A percentile compares a stretch with the other conserved stretches of the same genome.
phyloP scores from a whole-genome alignment of 176 grass and related monocot species.

The Eragrostis nindensis region DNA sequence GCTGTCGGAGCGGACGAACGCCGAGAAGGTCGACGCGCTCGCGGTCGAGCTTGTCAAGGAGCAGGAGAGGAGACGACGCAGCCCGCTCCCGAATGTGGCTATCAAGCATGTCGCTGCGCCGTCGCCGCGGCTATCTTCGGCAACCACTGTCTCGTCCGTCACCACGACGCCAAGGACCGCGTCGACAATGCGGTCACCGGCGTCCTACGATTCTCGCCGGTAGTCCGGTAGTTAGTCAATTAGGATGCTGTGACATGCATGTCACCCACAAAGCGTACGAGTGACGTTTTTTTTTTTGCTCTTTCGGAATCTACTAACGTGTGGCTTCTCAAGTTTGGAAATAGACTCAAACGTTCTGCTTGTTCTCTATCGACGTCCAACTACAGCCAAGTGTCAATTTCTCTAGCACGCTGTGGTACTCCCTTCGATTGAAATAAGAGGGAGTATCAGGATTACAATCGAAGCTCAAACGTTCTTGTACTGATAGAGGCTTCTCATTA shows the following conservation, averaged over 20 bases:
- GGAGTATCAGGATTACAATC: too few species aligned
- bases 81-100: conserved; percentile 58
- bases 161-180: conserved; percentile 35
- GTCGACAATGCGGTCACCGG: conserved; percentile 51
- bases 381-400: neutral
- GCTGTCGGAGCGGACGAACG: conserved; percentile 59
- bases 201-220: conserved; percentile 40
- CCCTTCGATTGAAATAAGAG: too few species aligned
- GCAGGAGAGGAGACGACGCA: conserved; percentile 54
- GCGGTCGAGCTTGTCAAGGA: conserved; percentile 66
- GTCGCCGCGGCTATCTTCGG: conserved; percentile 58
- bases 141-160: conserved; percentile 43
- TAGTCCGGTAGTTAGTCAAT: neutral
- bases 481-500: too few species aligned
- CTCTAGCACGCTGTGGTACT: neutral
- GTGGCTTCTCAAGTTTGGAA: conserved; percentile 10
- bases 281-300: conserved; percentile 19
- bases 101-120: conserved; percentile 64
- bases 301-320: neutral
- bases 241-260: conserved; percentile 8
- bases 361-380: neutral
- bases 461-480: too few species aligned
- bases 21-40: conserved; percentile 59
- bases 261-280: neutral
- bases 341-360: neutral